A percentile compares a stretch with the other conserved stretches of the same genome.
phyloP scores from a whole-genome alignment of 176 grass and related monocot genomes.

The Avena atlantica region DNA sequence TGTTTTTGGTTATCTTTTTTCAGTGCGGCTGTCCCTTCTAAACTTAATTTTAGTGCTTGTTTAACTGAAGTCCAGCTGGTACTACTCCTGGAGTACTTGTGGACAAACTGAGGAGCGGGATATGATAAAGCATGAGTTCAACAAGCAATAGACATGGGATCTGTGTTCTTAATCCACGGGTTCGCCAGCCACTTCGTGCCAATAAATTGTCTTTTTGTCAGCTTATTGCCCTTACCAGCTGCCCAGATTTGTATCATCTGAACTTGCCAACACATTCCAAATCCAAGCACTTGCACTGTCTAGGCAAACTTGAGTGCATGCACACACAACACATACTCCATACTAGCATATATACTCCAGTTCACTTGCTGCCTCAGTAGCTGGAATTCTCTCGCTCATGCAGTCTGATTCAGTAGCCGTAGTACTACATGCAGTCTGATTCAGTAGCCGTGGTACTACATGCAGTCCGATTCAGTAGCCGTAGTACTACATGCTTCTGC shows the following conservation, averaged over 20 bases:
- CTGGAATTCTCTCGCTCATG: background rate
- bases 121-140: too few relatives aligned
- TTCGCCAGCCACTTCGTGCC: background rate
- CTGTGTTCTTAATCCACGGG: background rate
- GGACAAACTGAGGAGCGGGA: too few relatives aligned
- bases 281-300: background rate
- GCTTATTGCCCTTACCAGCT: background rate
- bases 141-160: background rate
- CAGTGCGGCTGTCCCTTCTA: background rate
- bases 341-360: too few relatives aligned
- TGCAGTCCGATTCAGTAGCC: too few relatives aligned
- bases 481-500: too few relatives aligned
- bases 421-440: background rate
- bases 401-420: background rate
- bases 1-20: background rate
- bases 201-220: constrained; percentile 27
- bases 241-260: constrained; percentile 3
- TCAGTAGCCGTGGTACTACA: too few relatives aligned
- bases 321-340: background rate
- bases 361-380: background rate
- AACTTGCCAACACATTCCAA: background rate
- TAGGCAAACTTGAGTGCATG: background rate
- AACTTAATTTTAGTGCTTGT: too few relatives aligned
- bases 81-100: too few relatives aligned
- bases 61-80: too few relatives aligned